A percentile compares a stretch with the other conserved stretches of the same genome.
phyloP scores from a whole-genome alignment of 2,329 filamentous ascomycete species.

The Purpureocillium lavendulum region DNA sequence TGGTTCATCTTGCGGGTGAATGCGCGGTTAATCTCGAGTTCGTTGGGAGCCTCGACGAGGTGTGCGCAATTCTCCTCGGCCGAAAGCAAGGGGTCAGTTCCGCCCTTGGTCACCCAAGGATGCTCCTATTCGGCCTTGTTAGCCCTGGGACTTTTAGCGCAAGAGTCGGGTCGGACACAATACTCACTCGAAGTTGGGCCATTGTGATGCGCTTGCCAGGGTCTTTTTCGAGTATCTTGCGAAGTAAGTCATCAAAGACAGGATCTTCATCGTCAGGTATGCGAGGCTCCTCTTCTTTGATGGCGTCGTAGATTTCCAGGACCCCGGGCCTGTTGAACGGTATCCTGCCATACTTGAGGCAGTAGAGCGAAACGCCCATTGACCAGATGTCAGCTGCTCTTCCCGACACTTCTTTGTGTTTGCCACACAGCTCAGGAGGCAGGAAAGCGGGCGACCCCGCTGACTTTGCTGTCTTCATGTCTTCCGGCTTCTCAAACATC shows the following conservation, averaged over 20 bases:
- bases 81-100: conserved; percentile 68
- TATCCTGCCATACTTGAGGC: conserved; percentile 78
- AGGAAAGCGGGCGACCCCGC: conserved; percentile 93
- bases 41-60: conserved; percentile 74
- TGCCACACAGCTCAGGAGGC: conserved; percentile 83
- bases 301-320: conserved; percentile 83
- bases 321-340: conserved; percentile 76
- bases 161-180: too few relatives aligned
- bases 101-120: conserved; percentile 82
- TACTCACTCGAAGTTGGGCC: conserved; percentile 69
- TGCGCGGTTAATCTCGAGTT: conserved; percentile 81
- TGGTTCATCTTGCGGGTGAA: conserved; percentile 87
- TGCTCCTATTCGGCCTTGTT: conserved; percentile 53
- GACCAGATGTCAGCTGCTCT: conserved; percentile 95
- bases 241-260: conserved; percentile 67
- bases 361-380: conserved; percentile 94
- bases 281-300: conserved; percentile 59
- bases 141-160: too few relatives aligned
- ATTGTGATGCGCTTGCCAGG: conserved; percentile 77
- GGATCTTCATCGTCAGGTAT: conserved; percentile 57
- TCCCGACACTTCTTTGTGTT: conserved; percentile 80
- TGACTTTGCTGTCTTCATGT: conserved; percentile 89
- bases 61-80: conserved; percentile 80
- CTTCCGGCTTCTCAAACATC: conserved; percentile 80
- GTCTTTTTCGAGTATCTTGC: conserved; percentile 72